Base-by-base conservation (phyloP, 768 basidiomycete species). In the Tulasnella sp. region DNA sequence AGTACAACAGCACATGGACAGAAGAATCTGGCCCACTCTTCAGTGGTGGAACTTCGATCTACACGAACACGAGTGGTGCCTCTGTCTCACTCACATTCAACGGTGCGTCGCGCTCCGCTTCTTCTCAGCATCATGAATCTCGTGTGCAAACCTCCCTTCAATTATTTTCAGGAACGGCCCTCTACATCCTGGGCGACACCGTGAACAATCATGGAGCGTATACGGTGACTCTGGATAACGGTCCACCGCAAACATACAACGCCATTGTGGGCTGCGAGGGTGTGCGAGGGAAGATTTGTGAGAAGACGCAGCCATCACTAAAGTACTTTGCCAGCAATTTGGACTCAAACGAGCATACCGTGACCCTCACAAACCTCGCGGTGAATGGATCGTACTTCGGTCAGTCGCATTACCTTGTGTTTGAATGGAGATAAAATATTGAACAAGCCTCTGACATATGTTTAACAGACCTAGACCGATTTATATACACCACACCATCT, bases 71-170 rank as follows among this genome's bases (percentile, higher is more conserved):
- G 30, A 30, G 10, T 30, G 21, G 21, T 24, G 8, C 50, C 11
- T 22, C 50, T 52, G 50, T 52, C 50, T 38, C 24, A n/a, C 50
- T 52, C 50, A 52, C 19, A 7, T 52, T 52, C 30, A 52, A 52
- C 29, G 50, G 50, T 52, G 27, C 29, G 50, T 8, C n/a, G 11
- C 11, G 5, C 10, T 22, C 27, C n/a, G 4, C 8, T 52, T 52
- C 8, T 22, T 11, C 10, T 8, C 7, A 8, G 50, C 21, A 9
- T 24, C 11, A 25, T 24, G 10, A n/a, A 52, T 24, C 11, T n/a
- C 19, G 30, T 10, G 9, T 8, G n/a, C 7, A n/a, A 52, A 24
- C 30, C 8, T 24, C 27, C 9, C 50, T 7, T 38, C 15, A n/a
- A n/a, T 24, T 49, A 10, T 12, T 49, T 49, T 8, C 50, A 52